Conservation (phyloP, 78 protist species). For the Isochrysis galbana region DNA sequence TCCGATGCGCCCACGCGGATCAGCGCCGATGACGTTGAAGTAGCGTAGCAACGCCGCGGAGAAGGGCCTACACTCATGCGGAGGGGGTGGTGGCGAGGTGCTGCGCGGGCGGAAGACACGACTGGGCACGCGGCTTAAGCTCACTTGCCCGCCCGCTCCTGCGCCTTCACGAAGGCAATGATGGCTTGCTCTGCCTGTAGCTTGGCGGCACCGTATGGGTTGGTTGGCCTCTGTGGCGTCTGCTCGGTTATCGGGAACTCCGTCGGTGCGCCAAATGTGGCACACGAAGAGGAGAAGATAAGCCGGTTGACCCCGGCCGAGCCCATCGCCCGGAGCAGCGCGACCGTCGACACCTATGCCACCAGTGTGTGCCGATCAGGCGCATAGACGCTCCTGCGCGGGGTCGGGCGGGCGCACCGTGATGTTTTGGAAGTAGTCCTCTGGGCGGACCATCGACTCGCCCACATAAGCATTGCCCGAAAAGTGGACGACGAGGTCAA, state of each 20-base stretch:
- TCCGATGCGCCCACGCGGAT: background rate
- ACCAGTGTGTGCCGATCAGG: too few species aligned
- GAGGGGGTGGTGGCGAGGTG: too few species aligned
- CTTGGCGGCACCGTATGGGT: slow-evolving; percentile 10
- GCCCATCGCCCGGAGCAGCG: background rate
- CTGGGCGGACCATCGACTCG: slow-evolving; percentile 1
- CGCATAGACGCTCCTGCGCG: background rate
- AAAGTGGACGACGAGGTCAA: background rate
- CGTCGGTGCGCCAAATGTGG: background rate
- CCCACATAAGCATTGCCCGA: slow-evolving; percentile 10
- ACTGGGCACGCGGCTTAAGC: too few species aligned
- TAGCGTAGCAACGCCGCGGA: slow-evolving; percentile 23
- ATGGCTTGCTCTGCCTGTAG: slow-evolving; percentile 24
- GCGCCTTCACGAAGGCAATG: background rate
- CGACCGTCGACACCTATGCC: background rate
- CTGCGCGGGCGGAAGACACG: too few species aligned
- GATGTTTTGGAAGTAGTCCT: slow-evolving; percentile 7
- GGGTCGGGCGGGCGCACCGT: background rate
- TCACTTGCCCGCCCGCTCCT: too few species aligned
- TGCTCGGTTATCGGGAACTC: background rate
- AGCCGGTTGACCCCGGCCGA: background rate
- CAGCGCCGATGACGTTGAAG: slow-evolving; percentile 29
- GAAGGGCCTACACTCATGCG: background rate
- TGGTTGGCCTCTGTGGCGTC: slow-evolving; percentile 17
- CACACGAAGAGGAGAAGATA: slow-evolving; percentile 28